Evolutionary conservation across 495 filamentous ascomycete genomes (phyloP).

Genomic region (Cetradonia linearis): DNA sequence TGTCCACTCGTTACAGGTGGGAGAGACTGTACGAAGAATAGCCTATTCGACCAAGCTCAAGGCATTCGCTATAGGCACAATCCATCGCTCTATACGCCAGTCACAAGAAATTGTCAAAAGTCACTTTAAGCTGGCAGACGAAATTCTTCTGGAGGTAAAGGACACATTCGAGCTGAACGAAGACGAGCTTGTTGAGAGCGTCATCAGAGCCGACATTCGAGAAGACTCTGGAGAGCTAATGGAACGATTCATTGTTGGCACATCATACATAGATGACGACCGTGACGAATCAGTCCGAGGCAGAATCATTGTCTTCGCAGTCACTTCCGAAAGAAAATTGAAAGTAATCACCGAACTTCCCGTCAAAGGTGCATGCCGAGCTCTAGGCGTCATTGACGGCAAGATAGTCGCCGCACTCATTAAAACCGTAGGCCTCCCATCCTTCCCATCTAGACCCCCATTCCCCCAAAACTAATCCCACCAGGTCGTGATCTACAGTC

Average conservation of each 20-base stretch:
- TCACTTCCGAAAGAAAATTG: constrained; percentile 61
- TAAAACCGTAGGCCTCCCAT: constrained; percentile 56
- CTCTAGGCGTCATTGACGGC: constrained; percentile 60
- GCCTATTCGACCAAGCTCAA: constrained; percentile 72
- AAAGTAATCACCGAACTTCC: constrained; percentile 53
- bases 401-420: constrained; percentile 76
- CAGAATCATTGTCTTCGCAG: constrained; percentile 73
- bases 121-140: constrained; percentile 51
- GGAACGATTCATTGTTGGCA: constrained; percentile 85
- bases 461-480: constrained; percentile 28
- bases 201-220: constrained; percentile 66
- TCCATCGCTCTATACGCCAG: constrained; percentile 50
- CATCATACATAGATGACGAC: constrained; percentile 60
- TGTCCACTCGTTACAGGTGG: constrained; percentile 64
- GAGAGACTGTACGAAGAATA: constrained; percentile 76
- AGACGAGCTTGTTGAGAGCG: constrained; percentile 74
- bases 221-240: constrained; percentile 47
- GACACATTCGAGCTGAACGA: constrained; percentile 43
- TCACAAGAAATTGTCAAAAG: constrained; percentile 50
- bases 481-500: constrained; percentile 49
- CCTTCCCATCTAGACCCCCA: background rate
- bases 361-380: constrained; percentile 68
- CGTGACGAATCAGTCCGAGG: constrained; percentile 47
- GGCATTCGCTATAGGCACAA: constrained; percentile 78
- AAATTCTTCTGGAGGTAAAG: constrained; percentile 45